These are phyloP conservation scores for Rhynchosporium secalis DNA, from an alignment of 2,329 filamentous ascomycete species.

Conservation along the genomic window DNA sequence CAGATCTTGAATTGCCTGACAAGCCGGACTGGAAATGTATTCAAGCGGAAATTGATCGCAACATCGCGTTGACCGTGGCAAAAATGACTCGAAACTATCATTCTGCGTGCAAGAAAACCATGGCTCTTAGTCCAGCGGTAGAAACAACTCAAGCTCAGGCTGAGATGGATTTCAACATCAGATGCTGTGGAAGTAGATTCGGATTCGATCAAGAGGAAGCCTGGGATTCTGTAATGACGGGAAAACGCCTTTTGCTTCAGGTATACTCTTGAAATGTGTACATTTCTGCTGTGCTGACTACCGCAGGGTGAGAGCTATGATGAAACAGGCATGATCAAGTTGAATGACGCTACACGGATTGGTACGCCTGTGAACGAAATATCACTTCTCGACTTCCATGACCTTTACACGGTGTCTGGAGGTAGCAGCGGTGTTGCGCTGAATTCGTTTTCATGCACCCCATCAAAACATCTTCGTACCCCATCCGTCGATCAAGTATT, in stretches of 20 bases:
- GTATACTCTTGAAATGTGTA: neutral
- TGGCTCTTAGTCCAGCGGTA: neutral
- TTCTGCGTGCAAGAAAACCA: neutral
- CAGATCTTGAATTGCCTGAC: neutral
- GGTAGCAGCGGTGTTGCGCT: neutral
- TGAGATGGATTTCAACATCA: neutral
- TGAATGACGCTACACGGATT: too few relatives aligned
- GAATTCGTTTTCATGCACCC: neutral
- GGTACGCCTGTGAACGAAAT: neutral
- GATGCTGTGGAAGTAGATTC: neutral
- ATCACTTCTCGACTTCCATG: neutral
- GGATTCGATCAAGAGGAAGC: conserved; percentile 14
- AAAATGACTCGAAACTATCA: conserved; percentile 33
- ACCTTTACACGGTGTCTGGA: neutral
- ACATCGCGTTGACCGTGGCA: conserved; percentile 27
- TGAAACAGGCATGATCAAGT: neutral
- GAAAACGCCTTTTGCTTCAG: conserved; percentile 9
- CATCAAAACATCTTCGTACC: neutral
- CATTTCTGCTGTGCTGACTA: neutral
- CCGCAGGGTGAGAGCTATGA: neutral
- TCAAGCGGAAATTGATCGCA: conserved; percentile 17
- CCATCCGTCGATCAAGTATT: conserved; percentile 13
- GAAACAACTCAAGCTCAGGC: neutral
- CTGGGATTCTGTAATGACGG: conserved; percentile 21
- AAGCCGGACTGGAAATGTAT: neutral